These are phyloP conservation scores for Penicillium thymicola DNA, from an alignment of 2,329 filamentous ascomycete genomes.

Conservation along the genomic window DNA sequence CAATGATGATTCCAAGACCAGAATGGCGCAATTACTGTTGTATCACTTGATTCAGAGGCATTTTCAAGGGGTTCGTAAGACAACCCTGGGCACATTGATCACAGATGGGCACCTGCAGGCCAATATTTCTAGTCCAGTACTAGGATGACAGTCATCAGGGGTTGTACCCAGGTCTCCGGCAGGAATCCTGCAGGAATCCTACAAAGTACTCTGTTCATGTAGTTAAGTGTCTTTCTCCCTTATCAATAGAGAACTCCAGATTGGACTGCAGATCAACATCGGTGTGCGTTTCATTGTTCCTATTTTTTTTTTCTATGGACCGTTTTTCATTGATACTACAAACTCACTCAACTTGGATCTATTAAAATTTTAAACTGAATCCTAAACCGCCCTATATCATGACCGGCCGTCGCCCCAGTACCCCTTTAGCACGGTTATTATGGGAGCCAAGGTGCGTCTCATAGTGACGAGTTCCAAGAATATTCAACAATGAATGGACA, in stretches of 20 bases:
- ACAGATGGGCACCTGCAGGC: conserved; percentile 4
- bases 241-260: neutral
- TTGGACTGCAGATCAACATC: conserved; percentile 3
- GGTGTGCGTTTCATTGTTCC: neutral
- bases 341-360: too few species aligned
- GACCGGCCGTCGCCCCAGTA: conserved; percentile 14
- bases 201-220: too few species aligned
- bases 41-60: neutral
- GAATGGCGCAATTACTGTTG: conserved; percentile 1
- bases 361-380: neutral
- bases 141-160: neutral
- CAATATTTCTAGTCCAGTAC: neutral
- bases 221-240: neutral
- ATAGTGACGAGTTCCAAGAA: neutral
- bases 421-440: conserved; percentile 28
- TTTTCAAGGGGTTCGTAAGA: neutral
- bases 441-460: conserved; percentile 34
- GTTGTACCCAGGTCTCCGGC: neutral
- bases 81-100: conserved; percentile 1
- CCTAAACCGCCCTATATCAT: neutral
- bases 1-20: neutral
- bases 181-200: too few species aligned
- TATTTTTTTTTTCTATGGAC: neutral
- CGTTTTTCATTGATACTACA: neutral
- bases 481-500: neutral